Percentiles rank a stretch among this genome's conserved stretches.
Evolutionary conservation across 495 filamentous ascomycete species (phyloP).

Genomic region (Tricharina praecox): DNA sequence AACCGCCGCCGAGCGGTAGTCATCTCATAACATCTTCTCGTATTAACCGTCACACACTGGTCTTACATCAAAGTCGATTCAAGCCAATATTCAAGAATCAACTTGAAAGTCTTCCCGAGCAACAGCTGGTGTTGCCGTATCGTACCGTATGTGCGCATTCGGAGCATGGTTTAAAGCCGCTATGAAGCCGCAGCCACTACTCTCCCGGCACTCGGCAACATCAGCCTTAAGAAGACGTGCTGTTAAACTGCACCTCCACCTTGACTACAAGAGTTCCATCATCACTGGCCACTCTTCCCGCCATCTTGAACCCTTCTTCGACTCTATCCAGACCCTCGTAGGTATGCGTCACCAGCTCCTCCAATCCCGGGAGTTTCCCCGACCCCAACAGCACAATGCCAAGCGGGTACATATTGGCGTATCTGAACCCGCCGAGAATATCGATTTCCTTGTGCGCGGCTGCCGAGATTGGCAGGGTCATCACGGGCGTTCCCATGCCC

Average conservation of each 20-base stretch:
- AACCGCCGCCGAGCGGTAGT: too few relatives aligned
- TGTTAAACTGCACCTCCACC: constrained; percentile 35
- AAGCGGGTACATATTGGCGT: constrained; percentile 62
- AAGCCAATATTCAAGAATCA: too few relatives aligned
- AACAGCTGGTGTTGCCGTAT: too few relatives aligned
- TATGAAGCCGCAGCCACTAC: too few relatives aligned
- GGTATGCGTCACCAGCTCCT: constrained; percentile 59
- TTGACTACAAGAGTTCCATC: constrained; percentile 65
- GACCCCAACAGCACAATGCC: constrained; percentile 56
- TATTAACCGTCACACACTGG: too few relatives aligned
- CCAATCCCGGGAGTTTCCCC: constrained; percentile 38
- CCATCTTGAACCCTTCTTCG: constrained; percentile 60
- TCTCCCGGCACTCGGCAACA: too few relatives aligned
- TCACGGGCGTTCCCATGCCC: constrained; percentile 84
- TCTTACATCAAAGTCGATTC: too few relatives aligned
- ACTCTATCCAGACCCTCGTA: constrained; percentile 48
- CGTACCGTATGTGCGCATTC: too few relatives aligned
- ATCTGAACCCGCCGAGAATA: constrained; percentile 81
- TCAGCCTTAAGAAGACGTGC: too few relatives aligned
- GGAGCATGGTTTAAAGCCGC: too few relatives aligned
- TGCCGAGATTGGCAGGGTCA: constrained; percentile 68
- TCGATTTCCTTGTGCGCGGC: constrained; percentile 81
- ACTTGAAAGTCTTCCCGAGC: too few relatives aligned
- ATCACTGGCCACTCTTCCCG: constrained; percentile 63
- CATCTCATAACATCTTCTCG: too few relatives aligned